Base-by-base conservation (phyloP, 1,284 basidiomycete species). In the Pascua sp. region DNA sequence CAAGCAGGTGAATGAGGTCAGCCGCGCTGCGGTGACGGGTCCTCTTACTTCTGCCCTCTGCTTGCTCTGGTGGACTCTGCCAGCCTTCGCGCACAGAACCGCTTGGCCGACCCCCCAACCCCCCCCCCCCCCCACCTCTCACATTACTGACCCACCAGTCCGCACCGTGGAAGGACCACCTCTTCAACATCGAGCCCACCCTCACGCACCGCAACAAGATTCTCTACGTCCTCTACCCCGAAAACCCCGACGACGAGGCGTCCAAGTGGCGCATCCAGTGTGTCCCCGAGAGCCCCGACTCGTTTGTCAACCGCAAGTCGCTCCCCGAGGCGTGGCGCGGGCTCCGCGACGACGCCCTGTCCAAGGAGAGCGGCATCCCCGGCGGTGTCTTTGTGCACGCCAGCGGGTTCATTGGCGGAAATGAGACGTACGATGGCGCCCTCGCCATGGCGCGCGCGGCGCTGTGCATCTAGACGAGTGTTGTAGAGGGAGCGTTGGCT, bases 401-500 rank as follows among this genome's bases (percentile, higher is more conserved):
- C 1, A 89, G 87, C 58, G 95, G 95, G 4, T 98, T 98, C 74
- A 98, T 94, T 69, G 96, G 93, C 68, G 91, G 92, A n/a, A 92
- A 95, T 76, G 85, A 88, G 73, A 94, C 92, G 4, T 89, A 85
- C 77, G 88, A 91, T 40, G 95, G 95, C 16, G 91, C 88, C 0
- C 76, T 98, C 61, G 78, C 82, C 66, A 86, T 98, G 79, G 93
- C 93, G 1, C 81, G 80, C 66, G 56, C 58, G 4, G 43, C 61
- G 36, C 55, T 63, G 32, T 47, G 40, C 56, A 52, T 51, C 38
- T 46, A 56, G 47, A 5, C 42, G 48, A 17, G 40, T 16, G 47
- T 16, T 9, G 5, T 36, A 32, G 11, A 37, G 18, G 24, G 24
- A 32, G 24, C 24, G 24, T 4, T 32, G 24, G 24, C 4, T 32